These are phyloP conservation scores for Phaeotremella fagi DNA, from an alignment of 768 basidiomycete species.

Conservation along the genomic window DNA sequence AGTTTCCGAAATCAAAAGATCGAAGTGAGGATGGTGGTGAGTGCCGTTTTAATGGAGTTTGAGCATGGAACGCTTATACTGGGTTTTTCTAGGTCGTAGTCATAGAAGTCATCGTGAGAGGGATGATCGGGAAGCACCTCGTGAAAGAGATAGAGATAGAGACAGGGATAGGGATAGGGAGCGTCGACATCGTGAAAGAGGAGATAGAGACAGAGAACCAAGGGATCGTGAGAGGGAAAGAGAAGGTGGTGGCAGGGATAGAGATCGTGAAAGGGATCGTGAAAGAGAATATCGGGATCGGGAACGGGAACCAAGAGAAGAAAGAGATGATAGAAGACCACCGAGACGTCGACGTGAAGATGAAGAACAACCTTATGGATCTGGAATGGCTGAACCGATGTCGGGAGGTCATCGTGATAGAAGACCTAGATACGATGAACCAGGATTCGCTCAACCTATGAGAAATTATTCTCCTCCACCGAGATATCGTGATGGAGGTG, in stretches of 20 bases:
- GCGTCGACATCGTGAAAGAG: constrained; percentile 14
- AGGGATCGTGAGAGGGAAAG: constrained; percentile 32
- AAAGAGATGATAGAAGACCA: constrained; percentile 8
- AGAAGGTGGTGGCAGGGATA: constrained; percentile 17
- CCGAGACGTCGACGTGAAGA: constrained; percentile 11
- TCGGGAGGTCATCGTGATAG: constrained; percentile 17
- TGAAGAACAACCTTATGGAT: constrained; percentile 12
- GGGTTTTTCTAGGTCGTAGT: constrained; percentile 13
- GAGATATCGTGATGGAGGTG: constrained; percentile 14
- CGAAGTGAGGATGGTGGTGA: constrained; percentile 24
- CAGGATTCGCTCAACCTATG: constrained; percentile 28
- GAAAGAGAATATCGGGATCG: constrained; percentile 22
- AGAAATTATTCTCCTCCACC: constrained; percentile 13
- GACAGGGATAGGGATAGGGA: constrained; percentile 19
- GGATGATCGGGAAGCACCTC: constrained; percentile 12
- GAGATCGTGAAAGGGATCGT: constrained; percentile 12
- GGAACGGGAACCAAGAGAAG: constrained; percentile 4
- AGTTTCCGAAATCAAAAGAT: constrained; percentile 28
- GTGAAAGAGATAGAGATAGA: constrained; percentile 24
- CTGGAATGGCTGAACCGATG: constrained; percentile 31
- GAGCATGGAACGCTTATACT: not conserved
- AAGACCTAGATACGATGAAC: constrained; percentile 30
- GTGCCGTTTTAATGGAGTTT: not conserved
- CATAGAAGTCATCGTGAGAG: constrained; percentile 51
- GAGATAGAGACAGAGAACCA: constrained; percentile 42